Evolutionary conservation across 2,329 filamentous ascomycete genomes (phyloP).

Genomic region (Verticillium tricorpus): DNA sequence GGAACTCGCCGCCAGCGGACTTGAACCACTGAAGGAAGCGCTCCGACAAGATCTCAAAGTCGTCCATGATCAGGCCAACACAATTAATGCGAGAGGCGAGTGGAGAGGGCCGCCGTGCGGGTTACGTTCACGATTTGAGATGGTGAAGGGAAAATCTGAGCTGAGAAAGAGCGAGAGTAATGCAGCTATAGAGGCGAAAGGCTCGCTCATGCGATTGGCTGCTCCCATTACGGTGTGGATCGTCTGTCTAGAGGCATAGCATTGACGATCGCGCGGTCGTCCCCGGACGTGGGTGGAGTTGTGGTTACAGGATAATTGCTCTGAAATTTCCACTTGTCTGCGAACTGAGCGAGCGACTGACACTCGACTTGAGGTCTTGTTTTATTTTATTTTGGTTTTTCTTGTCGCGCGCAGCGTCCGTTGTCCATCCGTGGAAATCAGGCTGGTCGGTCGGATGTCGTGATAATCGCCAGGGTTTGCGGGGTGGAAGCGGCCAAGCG

Average conservation of each 20-base stretch:
- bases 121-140: not conserved
- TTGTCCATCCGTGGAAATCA: not conserved
- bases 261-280: not conserved
- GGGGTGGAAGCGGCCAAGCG: not conserved
- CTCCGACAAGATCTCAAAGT: constrained; percentile 38
- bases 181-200: not conserved
- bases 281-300: not conserved
- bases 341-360: no score
- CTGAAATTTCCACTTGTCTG: no score
- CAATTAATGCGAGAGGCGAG: not conserved
- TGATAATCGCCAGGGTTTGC: not conserved
- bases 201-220: not conserved
- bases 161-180: not conserved
- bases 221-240: not conserved
- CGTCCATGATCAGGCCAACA: constrained; percentile 19
- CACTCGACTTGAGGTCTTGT: no score
- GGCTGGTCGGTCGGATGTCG: not conserved
- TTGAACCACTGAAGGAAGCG: constrained; percentile 52
- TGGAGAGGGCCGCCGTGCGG: not conserved
- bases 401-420: not conserved
- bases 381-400: no score
- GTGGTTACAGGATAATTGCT: not conserved
- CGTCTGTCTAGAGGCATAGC: not conserved
- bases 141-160: not conserved
- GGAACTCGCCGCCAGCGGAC: constrained; percentile 47